Conservation (phyloP, 1,284 basidiomycete species). For the Trichosporon coremiiforme region DNA sequence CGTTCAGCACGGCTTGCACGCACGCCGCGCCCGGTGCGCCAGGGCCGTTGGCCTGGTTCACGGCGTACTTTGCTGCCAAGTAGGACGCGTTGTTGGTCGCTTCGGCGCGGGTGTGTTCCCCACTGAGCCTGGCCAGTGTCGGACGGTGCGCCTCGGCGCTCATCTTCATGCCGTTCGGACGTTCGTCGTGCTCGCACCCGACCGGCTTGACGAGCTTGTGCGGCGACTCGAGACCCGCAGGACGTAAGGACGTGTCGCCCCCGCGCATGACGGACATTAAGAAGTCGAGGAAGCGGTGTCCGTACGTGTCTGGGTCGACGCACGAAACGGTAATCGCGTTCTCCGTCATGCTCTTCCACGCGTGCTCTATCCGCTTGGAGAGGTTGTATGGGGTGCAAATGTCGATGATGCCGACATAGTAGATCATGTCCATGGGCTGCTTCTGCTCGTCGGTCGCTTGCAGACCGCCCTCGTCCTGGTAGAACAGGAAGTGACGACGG, state of each 20-base stretch:
- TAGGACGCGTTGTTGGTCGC: constrained; percentile 7
- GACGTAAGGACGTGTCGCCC: constrained; percentile 60
- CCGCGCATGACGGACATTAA: constrained; percentile 83
- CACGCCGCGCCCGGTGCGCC: neutral
- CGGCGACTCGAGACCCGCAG: constrained; percentile 39
- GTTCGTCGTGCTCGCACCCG: constrained; percentile 10
- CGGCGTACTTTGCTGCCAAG: neutral
- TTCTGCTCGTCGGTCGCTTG: constrained; percentile 86
- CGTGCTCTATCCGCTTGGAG: constrained; percentile 80
- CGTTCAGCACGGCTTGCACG: constrained; percentile 12
- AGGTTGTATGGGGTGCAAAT: constrained; percentile 85
- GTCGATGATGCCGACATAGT: constrained; percentile 93
- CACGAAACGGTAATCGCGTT: constrained; percentile 92
- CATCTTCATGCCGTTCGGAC: neutral
- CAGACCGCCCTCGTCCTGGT: constrained; percentile 93
- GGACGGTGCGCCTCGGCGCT: neutral
- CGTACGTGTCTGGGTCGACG: constrained; percentile 80
- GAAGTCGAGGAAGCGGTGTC: constrained; percentile 81
- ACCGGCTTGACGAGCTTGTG: neutral
- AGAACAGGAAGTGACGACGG: constrained; percentile 85
- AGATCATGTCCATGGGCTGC: constrained; percentile 73
- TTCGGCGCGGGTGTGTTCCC: constrained; percentile 2
- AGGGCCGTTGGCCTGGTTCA: constrained; percentile 5
- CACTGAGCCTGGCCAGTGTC: neutral
- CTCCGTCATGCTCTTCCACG: constrained; percentile 87